Evolutionary conservation across 805 yeast species (phyloP).

Genomic region (Suhomyces sp.): DNA sequence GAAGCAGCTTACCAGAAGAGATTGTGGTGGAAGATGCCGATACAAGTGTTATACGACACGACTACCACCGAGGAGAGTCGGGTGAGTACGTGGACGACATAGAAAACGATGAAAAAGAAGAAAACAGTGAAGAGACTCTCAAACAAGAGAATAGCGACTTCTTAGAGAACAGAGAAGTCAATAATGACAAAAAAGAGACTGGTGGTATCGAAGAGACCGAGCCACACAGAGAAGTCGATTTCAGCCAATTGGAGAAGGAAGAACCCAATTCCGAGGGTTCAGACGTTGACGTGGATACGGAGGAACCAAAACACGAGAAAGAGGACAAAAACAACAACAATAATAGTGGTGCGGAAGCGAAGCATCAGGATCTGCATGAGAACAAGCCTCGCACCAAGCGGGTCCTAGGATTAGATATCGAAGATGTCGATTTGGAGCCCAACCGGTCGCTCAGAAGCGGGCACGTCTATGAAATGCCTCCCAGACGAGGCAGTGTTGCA

Average conservation of each 20-base stretch:
- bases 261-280: neutral
- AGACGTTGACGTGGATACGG: neutral
- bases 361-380: neutral
- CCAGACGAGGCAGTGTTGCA: neutral
- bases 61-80: neutral
- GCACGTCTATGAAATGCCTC: constrained; percentile 11
- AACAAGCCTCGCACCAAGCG: constrained; percentile 5
- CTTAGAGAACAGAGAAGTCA: too few relatives aligned
- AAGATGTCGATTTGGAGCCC: constrained; percentile 19
- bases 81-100: constrained; percentile 1
- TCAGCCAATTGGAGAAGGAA: neutral
- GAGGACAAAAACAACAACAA: neutral
- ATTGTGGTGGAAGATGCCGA: neutral
- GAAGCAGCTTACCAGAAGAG: neutral
- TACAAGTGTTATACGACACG: neutral
- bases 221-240: neutral
- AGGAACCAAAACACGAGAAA: neutral
- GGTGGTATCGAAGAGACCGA: neutral
- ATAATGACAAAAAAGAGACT: neutral
- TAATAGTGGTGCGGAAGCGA: neutral
- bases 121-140: neutral
- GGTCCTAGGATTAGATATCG: constrained; percentile 24
- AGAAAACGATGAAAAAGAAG: neutral
- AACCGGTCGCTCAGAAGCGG: constrained; percentile 25
- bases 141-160: neutral